phyloP scores from a whole-genome alignment of 768 basidiomycete genomes.

The Lentinus tigrinus region DNA sequence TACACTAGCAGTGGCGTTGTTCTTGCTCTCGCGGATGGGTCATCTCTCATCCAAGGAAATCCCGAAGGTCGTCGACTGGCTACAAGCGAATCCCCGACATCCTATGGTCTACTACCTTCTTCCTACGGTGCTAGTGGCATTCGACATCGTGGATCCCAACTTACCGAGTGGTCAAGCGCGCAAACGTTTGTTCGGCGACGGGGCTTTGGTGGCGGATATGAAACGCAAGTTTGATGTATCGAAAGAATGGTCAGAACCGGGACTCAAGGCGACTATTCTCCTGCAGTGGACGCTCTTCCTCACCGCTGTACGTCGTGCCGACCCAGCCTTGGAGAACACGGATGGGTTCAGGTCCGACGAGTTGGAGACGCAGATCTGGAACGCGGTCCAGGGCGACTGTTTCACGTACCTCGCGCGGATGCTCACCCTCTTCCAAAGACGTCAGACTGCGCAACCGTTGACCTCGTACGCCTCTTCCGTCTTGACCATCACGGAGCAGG shows the following conservation, averaged over 20 bases:
- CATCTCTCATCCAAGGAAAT: constrained; percentile 60
- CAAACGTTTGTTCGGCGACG: constrained; percentile 46
- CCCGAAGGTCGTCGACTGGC: constrained; percentile 67
- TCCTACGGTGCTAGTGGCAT: constrained; percentile 57
- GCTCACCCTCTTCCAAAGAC: constrained; percentile 55
- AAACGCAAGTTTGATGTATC: constrained; percentile 50
- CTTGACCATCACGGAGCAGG: constrained; percentile 32
- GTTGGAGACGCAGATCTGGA: constrained; percentile 79
- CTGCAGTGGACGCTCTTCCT: constrained; percentile 89
- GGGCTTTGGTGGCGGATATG: constrained; percentile 53
- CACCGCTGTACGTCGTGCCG: constrained; percentile 70
- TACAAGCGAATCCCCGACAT: constrained; percentile 63
- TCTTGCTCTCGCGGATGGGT: constrained; percentile 61
- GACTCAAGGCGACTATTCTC: constrained; percentile 69
- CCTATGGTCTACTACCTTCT: constrained; percentile 70
- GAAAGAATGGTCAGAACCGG: constrained; percentile 65
- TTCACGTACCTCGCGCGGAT: constrained; percentile 70
- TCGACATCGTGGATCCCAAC: constrained; percentile 64
- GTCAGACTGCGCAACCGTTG: constrained; percentile 30
- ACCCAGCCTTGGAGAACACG: constrained; percentile 60
- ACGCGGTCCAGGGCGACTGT: constrained; percentile 79
- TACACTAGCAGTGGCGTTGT: constrained; percentile 61
- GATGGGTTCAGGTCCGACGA: constrained; percentile 73
- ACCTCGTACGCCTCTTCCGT: constrained; percentile 28
- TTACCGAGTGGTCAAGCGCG: constrained; percentile 45